phyloP scores from a whole-genome alignment of 2,329 filamentous ascomycete species.

The Phialemoniopsis sp. region DNA sequence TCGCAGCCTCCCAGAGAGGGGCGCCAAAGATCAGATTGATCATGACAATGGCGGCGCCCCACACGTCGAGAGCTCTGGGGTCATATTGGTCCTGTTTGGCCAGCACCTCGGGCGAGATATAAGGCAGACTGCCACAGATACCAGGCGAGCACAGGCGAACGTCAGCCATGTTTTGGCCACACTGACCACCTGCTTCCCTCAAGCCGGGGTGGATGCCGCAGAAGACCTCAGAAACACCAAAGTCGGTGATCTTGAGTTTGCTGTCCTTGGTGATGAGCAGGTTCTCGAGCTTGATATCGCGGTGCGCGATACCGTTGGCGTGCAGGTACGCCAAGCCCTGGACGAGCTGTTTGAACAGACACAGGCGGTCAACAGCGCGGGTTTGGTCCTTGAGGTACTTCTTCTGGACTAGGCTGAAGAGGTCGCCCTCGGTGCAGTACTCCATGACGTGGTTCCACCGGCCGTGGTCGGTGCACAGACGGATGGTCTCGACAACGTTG shows the following conservation, averaged over 20 bases:
- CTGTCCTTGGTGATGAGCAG: constrained; percentile 74
- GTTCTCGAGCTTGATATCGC: constrained; percentile 89
- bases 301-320: constrained; percentile 78
- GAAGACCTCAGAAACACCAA: constrained; percentile 86
- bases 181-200: constrained; percentile 67
- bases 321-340: constrained; percentile 82
- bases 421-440: constrained; percentile 77
- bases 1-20: constrained; percentile 56
- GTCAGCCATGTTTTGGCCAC: constrained; percentile 68
- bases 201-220: constrained; percentile 76
- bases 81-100: constrained; percentile 63
- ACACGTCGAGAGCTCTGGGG: constrained; percentile 77
- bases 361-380: constrained; percentile 66
- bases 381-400: constrained; percentile 63
- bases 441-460: constrained; percentile 94
- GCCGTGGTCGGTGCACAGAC: constrained; percentile 68
- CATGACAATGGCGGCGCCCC: constrained; percentile 82
- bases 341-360: constrained; percentile 85
- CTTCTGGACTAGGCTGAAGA: constrained; percentile 71
- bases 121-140: constrained; percentile 80
- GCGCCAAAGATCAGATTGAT: constrained; percentile 70
- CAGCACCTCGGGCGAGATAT: constrained; percentile 83
- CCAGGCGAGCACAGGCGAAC: constrained; percentile 71
- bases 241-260: constrained; percentile 86
- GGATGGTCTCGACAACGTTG: constrained; percentile 79